A percentile compares a stretch with the other conserved stretches of the same genome.
These are phyloP conservation scores for Phytophthora cajani DNA, from an alignment of 352 stramenopile genomes.

Conservation along the genomic window DNA sequence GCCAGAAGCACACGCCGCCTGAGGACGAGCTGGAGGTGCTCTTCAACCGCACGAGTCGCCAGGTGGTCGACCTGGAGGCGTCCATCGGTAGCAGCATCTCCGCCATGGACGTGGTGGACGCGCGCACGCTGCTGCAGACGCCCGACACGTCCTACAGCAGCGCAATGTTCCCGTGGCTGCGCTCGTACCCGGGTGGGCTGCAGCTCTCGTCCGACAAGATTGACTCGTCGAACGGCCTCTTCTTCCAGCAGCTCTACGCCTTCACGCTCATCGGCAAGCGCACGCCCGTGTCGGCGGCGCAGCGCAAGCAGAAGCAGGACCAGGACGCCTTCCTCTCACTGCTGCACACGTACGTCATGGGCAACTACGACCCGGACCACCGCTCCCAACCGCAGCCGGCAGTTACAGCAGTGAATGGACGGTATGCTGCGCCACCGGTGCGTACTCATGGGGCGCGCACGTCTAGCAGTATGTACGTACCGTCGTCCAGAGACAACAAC, in stretches of 20 bases:
- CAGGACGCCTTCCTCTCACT: slow-evolving; percentile 71
- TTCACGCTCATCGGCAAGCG: slow-evolving; percentile 80
- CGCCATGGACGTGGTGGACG: slow-evolving; percentile 84
- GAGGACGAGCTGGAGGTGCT: slow-evolving; percentile 81
- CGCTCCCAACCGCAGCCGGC: slow-evolving; percentile 15
- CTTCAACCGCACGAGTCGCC: slow-evolving; percentile 76
- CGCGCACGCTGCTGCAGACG: slow-evolving; percentile 70
- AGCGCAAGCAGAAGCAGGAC: slow-evolving; percentile 66
- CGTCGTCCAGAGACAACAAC: slow-evolving; percentile 25
- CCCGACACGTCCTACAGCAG: slow-evolving; percentile 71
- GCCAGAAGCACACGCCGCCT: slow-evolving; percentile 40
- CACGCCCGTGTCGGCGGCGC: slow-evolving; percentile 44
- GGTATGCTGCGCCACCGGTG: slow-evolving; percentile 6
- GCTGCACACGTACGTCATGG: slow-evolving; percentile 71
- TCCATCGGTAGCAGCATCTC: slow-evolving; percentile 69
- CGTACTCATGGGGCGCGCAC: slow-evolving; percentile 8
- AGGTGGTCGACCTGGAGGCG: slow-evolving; percentile 72
- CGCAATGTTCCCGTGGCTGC: slow-evolving; percentile 79
- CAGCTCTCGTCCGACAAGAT: slow-evolving; percentile 62
- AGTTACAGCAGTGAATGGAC: slow-evolving; percentile 19
- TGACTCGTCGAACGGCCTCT: slow-evolving; percentile 73
- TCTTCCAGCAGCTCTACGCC: slow-evolving; percentile 88
- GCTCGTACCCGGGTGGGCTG: slow-evolving; percentile 62
- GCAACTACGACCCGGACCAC: slow-evolving; percentile 59
- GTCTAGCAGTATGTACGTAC: slow-evolving; percentile 22